Evolutionary conservation across 441 rosid genomes (phyloP).

Genomic region (Populus hybrid): DNA sequence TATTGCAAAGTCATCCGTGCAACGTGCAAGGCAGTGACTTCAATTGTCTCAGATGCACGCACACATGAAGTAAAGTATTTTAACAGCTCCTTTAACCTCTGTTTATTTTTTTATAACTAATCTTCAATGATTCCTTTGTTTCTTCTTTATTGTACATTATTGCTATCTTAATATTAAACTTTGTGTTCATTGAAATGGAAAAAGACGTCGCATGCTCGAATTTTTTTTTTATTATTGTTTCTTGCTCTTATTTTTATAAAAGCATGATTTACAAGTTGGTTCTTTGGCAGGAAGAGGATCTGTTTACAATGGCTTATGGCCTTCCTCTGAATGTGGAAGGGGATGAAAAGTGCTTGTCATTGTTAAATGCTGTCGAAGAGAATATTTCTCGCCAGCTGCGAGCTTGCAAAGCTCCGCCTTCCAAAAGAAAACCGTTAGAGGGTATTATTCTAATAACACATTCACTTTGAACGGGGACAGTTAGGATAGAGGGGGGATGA

Average conservation of each 20-base stretch:
- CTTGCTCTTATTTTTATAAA: background rate
- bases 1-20: slow-evolving; percentile 82
- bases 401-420: slow-evolving; percentile 66
- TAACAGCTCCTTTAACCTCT: slow-evolving; percentile 36
- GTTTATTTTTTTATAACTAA: slow-evolving; percentile 13
- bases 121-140: background rate
- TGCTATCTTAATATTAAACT: background rate
- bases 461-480: slow-evolving; percentile 11
- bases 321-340: slow-evolving; percentile 78
- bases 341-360: slow-evolving; percentile 77
- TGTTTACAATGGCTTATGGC: slow-evolving; percentile 85
- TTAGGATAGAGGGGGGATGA: background rate
- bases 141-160: background rate
- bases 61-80: slow-evolving; percentile 99
- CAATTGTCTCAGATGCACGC: slow-evolving; percentile 93
- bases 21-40: slow-evolving; percentile 89
- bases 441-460: slow-evolving; percentile 40
- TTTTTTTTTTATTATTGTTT: no score
- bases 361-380: slow-evolving; percentile 92
- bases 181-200: background rate
- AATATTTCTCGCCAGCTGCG: slow-evolving; percentile 83
- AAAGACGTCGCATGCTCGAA: background rate
- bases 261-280: background rate
- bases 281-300: slow-evolving; percentile 86
- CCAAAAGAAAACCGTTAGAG: slow-evolving; percentile 56